These are phyloP conservation scores for Phalaenopsis aphrodite DNA, from an alignment of 106 monocot genomes.

Conservation along the genomic window DNA sequence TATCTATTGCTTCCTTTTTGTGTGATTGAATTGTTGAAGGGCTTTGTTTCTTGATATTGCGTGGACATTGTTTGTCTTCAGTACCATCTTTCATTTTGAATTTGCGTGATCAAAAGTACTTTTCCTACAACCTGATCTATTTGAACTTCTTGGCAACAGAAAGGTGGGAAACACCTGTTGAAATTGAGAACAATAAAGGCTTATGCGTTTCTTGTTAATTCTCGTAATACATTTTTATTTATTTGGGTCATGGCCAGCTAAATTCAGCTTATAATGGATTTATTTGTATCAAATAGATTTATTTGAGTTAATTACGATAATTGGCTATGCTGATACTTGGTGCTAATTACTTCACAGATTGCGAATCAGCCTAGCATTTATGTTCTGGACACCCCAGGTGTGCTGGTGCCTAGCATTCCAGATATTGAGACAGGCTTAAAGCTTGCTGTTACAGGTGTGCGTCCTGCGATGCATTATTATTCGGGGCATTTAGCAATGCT, in stretches of 20 bases:
- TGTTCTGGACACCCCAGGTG: constrained; percentile 95
- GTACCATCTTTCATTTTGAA: background rate
- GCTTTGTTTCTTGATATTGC: no score
- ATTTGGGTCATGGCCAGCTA: background rate
- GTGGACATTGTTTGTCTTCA: background rate
- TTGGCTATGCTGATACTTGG: constrained; percentile 1
- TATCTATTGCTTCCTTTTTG: no score
- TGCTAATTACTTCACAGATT: constrained; percentile 44
- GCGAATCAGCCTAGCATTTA: constrained; percentile 92
- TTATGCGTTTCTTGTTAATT: background rate
- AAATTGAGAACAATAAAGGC: background rate
- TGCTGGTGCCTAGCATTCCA: constrained; percentile 80
- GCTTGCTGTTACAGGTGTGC: constrained; percentile 96
- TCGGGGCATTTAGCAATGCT: background rate
- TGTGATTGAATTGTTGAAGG: no score
- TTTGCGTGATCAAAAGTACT: background rate
- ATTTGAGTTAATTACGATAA: background rate
- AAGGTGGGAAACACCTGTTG: background rate
- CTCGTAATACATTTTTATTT: background rate
- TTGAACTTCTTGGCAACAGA: background rate
- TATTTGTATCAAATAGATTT: background rate
- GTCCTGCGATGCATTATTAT: background rate
- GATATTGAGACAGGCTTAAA: constrained; percentile 89
- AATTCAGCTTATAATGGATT: background rate
- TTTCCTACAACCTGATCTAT: background rate